Conservation (phyloP, 257 asterid species). For the Lycium ferocissimum region DNA sequence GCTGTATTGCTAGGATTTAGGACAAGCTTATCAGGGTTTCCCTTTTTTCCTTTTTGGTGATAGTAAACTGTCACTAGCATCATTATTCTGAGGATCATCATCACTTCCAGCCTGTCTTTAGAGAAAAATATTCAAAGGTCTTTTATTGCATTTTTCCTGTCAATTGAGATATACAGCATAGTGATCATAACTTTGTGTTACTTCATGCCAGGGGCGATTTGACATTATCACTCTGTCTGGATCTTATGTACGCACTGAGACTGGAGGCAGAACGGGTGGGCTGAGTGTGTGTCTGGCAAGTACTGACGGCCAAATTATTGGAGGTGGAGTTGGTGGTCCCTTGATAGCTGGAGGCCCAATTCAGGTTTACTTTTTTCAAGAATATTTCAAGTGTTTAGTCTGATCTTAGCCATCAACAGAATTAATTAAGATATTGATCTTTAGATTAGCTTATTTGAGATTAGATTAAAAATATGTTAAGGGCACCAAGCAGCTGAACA, state of each 20-base stretch:
- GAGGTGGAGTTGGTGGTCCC: constrained; percentile 76
- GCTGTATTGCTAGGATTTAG: not conserved
- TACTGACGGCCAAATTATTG: constrained; percentile 68
- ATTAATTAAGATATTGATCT: not conserved
- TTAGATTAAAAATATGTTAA: not conserved
- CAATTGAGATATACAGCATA: constrained; percentile 4
- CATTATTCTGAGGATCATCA: not conserved
- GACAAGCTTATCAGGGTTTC: constrained; percentile 13
- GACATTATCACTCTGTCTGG: constrained; percentile 66
- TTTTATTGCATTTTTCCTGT: not conserved
- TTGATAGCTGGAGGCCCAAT: constrained; percentile 68
- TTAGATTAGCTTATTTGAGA: not conserved
- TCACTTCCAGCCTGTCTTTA: constrained; percentile 12
- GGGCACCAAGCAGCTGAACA: not conserved
- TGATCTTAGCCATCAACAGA: not conserved
- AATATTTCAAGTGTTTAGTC: not conserved
- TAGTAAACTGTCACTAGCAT: not conserved
- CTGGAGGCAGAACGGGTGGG: constrained; percentile 64
- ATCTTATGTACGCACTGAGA: constrained; percentile 60
- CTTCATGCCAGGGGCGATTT: constrained; percentile 57
- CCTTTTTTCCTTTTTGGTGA: not conserved
- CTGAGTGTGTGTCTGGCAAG: constrained; percentile 62
- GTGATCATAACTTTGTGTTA: constrained; percentile 11
- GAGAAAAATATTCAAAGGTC: not conserved
- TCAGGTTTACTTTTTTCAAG: constrained; percentile 45